Evolutionary conservation across 1,284 basidiomycete genomes (phyloP), one percentile per base, ranked within the genome.

Genomic region (Papiliotrema fonsecae): DNA sequence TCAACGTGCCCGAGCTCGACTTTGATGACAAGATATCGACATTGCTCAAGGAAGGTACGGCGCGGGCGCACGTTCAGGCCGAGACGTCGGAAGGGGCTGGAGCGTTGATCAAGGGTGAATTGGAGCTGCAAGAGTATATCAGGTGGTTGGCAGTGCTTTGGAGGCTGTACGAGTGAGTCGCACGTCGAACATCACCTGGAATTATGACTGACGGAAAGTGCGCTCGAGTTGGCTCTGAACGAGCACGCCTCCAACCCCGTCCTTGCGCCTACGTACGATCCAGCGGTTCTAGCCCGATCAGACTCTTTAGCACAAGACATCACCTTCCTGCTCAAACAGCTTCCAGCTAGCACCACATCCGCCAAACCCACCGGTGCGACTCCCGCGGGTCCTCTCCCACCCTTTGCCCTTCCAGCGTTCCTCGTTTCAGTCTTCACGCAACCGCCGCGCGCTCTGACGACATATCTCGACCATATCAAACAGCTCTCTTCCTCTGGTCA

Each of bases 121-220:
- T 87, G 34, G 75, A 77, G 49, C 78, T 79, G 61, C 77, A 80
- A 36, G 84, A 87, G 64, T 87, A 87, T 65, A 70, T 83, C 18
- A 77, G 80, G 40, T 87, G 82, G 72, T 77, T 87, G 34, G 82
- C 85, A 75, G 82, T 86, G 76, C 78, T 89, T 9, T 87, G 83
- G 81, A 79, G 86, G 57, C 76, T 89, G 19, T 90, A 89, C 73
- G 76, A 82, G 86, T 88, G 60, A 75, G 83, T 78, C 9, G 30
- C 30, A 18, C 42, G 28, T 13, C 41, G 42, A 41, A 9, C 30
- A 31, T 31, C 30, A 24, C 16, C 19, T 37, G 11, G 19, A 7
- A 37, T 16, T 37, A 26, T 46, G 14, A 18, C 35, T 44, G n/a
- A 36, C 30, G 16, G 16, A n/a, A 64, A 85, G 83, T 57, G 75